Conservation (phyloP, 148 eudicot genomes). For the Talinum fruticosum region DNA sequence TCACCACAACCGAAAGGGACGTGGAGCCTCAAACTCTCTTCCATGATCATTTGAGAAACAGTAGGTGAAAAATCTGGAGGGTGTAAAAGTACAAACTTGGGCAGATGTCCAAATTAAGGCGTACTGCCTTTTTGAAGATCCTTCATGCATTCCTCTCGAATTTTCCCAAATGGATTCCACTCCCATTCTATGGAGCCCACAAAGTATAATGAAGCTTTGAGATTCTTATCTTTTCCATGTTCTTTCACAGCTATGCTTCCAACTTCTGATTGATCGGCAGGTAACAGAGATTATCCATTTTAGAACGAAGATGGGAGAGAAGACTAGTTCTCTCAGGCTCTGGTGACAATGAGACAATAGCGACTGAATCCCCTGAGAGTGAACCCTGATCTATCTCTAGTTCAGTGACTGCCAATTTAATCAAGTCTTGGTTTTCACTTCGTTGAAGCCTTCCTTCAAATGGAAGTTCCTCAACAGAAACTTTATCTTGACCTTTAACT, state of each 20-base stretch:
- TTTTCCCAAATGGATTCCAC: conserved; percentile 62
- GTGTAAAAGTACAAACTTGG: background rate
- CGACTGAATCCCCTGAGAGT: conserved; percentile 12
- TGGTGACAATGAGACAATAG: conserved; percentile 12
- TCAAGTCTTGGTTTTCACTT: conserved; percentile 17
- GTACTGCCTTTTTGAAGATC: conserved; percentile 37
- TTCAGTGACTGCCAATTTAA: conserved; percentile 8
- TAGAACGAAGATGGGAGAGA: background rate
- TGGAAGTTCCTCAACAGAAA: conserved; percentile 29
- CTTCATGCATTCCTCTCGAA: conserved; percentile 52
- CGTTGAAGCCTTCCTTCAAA: conserved; percentile 26
- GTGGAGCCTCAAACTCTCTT: conserved; percentile 73
- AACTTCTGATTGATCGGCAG: conserved; percentile 25
- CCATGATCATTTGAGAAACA: conserved; percentile 46
- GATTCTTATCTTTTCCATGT: background rate
- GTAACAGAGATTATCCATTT: conserved; percentile 23
- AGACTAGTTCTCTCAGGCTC: conserved; percentile 11
- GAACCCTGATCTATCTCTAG: conserved; percentile 14
- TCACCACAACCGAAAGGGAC: conserved; percentile 58
- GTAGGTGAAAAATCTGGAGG: conserved; percentile 34
- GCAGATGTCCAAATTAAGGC: background rate
- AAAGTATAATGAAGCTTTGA: conserved; percentile 5
- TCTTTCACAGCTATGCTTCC: conserved; percentile 28
- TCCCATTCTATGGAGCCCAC: conserved; percentile 42
- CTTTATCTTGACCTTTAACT: conserved; percentile 24